phyloP scores from a whole-genome alignment of 148 eudicot species.

The Chenopodium quinoa region DNA sequence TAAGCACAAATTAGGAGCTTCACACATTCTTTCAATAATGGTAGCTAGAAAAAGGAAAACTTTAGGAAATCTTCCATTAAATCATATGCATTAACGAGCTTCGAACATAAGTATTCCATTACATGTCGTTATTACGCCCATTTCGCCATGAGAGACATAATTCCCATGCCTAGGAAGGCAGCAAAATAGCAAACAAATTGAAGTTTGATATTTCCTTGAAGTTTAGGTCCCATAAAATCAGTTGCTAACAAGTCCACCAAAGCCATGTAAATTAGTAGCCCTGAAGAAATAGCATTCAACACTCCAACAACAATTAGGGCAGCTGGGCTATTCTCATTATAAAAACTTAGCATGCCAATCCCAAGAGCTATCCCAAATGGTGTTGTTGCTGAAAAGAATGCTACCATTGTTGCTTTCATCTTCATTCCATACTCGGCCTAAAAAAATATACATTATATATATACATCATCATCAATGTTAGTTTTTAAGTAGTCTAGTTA shows the following conservation, averaged over 20 bases:
- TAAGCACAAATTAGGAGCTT: too few species aligned
- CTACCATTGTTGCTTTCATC: conserved; percentile 48
- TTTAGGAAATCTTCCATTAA: too few species aligned
- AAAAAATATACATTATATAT: background rate
- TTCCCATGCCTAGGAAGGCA: conserved; percentile 43
- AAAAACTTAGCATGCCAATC: conserved; percentile 36
- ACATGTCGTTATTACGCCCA: conserved; percentile 39
- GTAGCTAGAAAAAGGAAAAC: too few species aligned
- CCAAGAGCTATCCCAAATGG: conserved; percentile 57
- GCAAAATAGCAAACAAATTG: conserved; percentile 40
- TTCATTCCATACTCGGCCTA: conserved; percentile 45
- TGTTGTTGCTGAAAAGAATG: conserved; percentile 52
- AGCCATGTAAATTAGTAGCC: conserved; percentile 61
- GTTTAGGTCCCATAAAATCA: conserved; percentile 51
- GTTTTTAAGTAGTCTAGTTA: background rate
- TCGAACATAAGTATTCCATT: too few species aligned
- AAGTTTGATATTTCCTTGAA: conserved; percentile 47
- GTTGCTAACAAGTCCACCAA: conserved; percentile 52
- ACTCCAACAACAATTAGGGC: conserved; percentile 55
- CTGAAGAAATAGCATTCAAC: conserved; percentile 49
- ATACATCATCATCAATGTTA: background rate
- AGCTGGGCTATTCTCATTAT: conserved; percentile 48
- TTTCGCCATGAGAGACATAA: conserved; percentile 61
- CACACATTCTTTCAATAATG: too few species aligned
- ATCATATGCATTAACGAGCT: too few species aligned